Evolutionary conservation across 768 basidiomycete species (phyloP).

Genomic region (Macrolepiota albuminosa): DNA sequence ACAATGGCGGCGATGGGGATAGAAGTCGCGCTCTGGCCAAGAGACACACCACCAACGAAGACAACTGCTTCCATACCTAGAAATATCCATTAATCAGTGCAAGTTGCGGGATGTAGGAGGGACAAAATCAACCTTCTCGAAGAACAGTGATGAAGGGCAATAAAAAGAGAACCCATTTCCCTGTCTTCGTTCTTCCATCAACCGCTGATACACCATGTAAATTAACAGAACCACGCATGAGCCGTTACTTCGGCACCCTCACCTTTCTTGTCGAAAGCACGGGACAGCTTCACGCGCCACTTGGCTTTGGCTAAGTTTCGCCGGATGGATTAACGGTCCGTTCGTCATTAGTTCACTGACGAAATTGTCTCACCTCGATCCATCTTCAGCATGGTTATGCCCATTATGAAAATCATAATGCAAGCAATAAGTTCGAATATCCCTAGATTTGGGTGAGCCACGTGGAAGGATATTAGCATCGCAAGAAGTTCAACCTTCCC

Average conservation of each 20-base stretch:
- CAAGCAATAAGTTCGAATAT: slow-evolving; percentile 67
- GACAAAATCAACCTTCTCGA: slow-evolving; percentile 61
- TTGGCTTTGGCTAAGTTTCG: slow-evolving; percentile 65
- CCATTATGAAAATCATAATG: slow-evolving; percentile 90
- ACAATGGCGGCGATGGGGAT: slow-evolving; percentile 90
- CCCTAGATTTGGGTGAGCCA: slow-evolving; percentile 30
- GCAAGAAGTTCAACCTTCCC: slow-evolving; percentile 69
- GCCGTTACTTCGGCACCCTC: neutral
- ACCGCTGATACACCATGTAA: slow-evolving; percentile 27
- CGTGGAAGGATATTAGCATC: neutral
- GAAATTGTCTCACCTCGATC: slow-evolving; percentile 48
- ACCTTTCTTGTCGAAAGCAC: slow-evolving; percentile 56
- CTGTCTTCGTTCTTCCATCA: slow-evolving; percentile 45
- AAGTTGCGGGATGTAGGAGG: neutral
- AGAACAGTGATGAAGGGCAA: slow-evolving; percentile 90
- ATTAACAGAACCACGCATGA: neutral
- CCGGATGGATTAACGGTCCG: neutral
- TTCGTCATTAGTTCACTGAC: no score
- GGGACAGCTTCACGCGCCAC: slow-evolving; percentile 87
- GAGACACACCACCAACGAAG: slow-evolving; percentile 91
- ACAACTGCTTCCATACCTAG: slow-evolving; percentile 84
- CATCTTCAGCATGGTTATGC: slow-evolving; percentile 91
- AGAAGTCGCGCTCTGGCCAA: slow-evolving; percentile 73
- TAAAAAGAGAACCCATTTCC: slow-evolving; percentile 86
- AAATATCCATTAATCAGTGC: neutral